Percentiles rank a stretch among this genome's conserved stretches.
phyloP scores from a whole-genome alignment of 805 yeast genomes.

The Clavispora phyllophila region DNA sequence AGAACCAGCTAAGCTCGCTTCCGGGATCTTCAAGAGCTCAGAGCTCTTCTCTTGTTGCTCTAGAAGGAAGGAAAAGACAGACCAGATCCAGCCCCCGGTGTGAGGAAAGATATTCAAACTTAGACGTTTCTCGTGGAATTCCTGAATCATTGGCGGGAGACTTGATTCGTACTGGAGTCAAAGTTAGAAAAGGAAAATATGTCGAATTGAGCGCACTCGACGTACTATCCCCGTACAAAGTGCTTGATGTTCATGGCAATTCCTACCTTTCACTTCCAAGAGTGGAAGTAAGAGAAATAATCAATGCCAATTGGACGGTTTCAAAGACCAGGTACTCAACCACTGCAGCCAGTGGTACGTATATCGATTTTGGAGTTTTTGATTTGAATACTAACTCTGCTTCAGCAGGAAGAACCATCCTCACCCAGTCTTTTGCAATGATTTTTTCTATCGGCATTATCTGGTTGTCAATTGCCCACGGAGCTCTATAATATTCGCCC shows the following conservation, averaged over 20 bases:
- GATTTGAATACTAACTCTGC: not conserved
- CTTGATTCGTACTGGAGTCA: conserved; percentile 47
- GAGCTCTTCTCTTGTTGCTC: not conserved
- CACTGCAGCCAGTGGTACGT: not conserved
- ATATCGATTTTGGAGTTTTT: not conserved
- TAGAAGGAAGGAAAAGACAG: conserved; percentile 15
- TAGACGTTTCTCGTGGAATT: conserved; percentile 39
- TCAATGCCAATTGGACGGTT: not conserved
- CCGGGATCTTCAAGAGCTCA: conserved; percentile 14
- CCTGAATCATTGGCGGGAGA: conserved; percentile 40
- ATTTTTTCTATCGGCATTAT: not conserved
- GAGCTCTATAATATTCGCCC: not conserved
- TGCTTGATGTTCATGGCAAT: conserved; percentile 42
- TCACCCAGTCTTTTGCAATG: not conserved
- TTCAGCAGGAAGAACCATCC: not conserved
- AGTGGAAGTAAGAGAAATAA: conserved; percentile 9
- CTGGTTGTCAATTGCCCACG: not conserved
- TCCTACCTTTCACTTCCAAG: conserved; percentile 21
- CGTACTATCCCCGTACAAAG: conserved; percentile 36
- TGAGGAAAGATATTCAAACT: conserved; percentile 26
- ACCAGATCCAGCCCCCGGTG: conserved; percentile 23
- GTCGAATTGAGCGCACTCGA: conserved; percentile 42
- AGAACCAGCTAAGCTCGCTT: conserved; percentile 38
- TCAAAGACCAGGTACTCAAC: not conserved
- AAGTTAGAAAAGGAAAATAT: conserved; percentile 43